phyloP scores from a whole-genome alignment of 2,329 filamentous ascomycete genomes.

The Niveomyces coronatus region DNA sequence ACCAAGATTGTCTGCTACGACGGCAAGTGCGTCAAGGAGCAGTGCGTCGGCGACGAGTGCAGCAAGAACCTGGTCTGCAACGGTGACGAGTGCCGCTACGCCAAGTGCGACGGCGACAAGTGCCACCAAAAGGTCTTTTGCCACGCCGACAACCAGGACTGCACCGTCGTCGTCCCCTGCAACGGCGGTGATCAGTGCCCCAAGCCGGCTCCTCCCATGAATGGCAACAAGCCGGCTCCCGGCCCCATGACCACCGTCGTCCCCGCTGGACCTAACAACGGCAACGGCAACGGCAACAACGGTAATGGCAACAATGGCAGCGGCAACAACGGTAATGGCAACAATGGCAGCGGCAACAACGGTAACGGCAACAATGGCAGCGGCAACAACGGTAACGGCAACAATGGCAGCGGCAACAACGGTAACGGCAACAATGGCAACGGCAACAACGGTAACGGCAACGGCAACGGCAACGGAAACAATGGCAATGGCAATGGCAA shows the following conservation, averaged over 20 bases:
- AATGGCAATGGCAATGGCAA: neutral
- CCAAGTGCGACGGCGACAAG: conserved; percentile 19
- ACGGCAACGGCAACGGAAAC: neutral
- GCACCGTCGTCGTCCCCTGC: conserved; percentile 16
- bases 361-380: neutral
- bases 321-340: neutral
- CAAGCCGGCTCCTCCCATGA: conserved; percentile 11
- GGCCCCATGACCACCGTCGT: conserved; percentile 12
- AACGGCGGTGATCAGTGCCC: conserved; percentile 11
- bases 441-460: neutral
- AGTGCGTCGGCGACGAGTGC: conserved; percentile 20
- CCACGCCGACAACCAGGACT: conserved; percentile 15
- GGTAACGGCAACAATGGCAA: neutral
- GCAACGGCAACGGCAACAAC: neutral
- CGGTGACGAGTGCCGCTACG: conserved; percentile 20
- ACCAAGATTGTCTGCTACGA: conserved; percentile 26
- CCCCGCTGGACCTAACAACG: neutral
- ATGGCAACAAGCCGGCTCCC: conserved; percentile 4
- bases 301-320: neutral
- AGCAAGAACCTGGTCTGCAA: conserved; percentile 24
- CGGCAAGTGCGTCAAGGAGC: conserved; percentile 19
- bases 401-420: neutral
- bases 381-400: neutral
- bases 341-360: neutral
- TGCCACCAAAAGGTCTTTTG: conserved; percentile 22